Conservation (phyloP, 1,139 yeast species). For the Yamadazyma sp. region DNA sequence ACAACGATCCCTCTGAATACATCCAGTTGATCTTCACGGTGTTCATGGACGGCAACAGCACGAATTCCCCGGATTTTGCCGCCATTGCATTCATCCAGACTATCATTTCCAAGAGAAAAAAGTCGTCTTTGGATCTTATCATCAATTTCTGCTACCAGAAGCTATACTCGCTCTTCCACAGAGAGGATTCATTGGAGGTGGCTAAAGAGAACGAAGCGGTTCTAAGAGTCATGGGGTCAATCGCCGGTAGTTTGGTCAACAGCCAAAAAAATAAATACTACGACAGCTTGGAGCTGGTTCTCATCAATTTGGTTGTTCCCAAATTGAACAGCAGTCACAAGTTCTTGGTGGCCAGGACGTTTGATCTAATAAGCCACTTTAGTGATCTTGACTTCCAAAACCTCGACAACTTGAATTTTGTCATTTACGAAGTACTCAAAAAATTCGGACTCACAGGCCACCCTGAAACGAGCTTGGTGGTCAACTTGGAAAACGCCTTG, state of each 20-base stretch:
- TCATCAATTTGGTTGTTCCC: slow-evolving; percentile 67
- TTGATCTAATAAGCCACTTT: slow-evolving; percentile 72
- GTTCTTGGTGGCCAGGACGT: slow-evolving; percentile 82
- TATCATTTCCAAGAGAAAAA: slow-evolving; percentile 64
- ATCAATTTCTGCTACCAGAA: slow-evolving; percentile 64
- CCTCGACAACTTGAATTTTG: slow-evolving; percentile 49
- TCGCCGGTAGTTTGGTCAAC: slow-evolving; percentile 58
- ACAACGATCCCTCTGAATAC: slow-evolving; percentile 88
- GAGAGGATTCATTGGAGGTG: slow-evolving; percentile 46
- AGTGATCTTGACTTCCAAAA: slow-evolving; percentile 61
- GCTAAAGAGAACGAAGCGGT: slow-evolving; percentile 82
- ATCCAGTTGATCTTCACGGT: slow-evolving; percentile 73
- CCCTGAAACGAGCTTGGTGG: slow-evolving; percentile 59
- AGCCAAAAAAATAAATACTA: slow-evolving; percentile 56
- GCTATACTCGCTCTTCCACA: slow-evolving; percentile 40
- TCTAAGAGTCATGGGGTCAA: slow-evolving; percentile 72
- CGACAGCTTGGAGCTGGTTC: slow-evolving; percentile 65
- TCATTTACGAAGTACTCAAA: slow-evolving; percentile 60
- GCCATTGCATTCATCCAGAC: slow-evolving; percentile 64
- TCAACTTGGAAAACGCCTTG: slow-evolving; percentile 79
- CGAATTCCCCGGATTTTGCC: slow-evolving; percentile 63
- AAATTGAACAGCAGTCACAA: slow-evolving; percentile 63
- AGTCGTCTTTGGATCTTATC: slow-evolving; percentile 61
- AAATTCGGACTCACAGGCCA: slow-evolving; percentile 42
- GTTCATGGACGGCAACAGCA: slow-evolving; percentile 50